phyloP scores from a whole-genome alignment of 192 early-diverging fungal genomes.

The Backusella parvicylindrica region DNA sequence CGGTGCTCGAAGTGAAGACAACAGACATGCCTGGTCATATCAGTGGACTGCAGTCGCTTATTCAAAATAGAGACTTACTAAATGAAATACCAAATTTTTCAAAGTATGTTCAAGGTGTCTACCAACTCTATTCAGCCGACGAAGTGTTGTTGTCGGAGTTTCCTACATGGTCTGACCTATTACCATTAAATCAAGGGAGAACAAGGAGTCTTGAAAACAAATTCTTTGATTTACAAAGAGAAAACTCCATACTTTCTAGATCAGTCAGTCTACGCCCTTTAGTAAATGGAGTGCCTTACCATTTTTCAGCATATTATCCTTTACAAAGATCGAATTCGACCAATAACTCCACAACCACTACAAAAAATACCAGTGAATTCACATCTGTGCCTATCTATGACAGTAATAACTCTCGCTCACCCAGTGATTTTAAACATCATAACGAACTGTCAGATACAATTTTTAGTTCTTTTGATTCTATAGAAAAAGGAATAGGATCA shows the following conservation, averaged over 20 bases:
- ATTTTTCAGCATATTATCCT: neutral
- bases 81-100: slow-evolving; percentile 81
- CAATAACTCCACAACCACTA: neutral
- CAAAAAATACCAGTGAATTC: neutral
- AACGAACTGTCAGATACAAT: neutral
- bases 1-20: slow-evolving; percentile 82
- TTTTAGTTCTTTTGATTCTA: neutral
- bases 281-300: slow-evolving; percentile 20
- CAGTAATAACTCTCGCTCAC: neutral
- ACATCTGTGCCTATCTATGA: neutral
- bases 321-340: neutral
- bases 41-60: slow-evolving; percentile 71
- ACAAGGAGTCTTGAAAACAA: slow-evolving; percentile 18
- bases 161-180: slow-evolving; percentile 30
- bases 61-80: slow-evolving; percentile 61
- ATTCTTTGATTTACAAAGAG: slow-evolving; percentile 68
- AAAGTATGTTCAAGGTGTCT: slow-evolving; percentile 75
- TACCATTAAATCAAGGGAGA: neutral
- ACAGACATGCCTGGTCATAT: slow-evolving; percentile 72
- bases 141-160: neutral
- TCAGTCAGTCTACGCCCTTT: slow-evolving; percentile 16
- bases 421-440: neutral
- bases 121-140: neutral
- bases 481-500: neutral
- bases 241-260: slow-evolving; percentile 21